phyloP scores from a whole-genome alignment of 2,329 filamentous ascomycete genomes.

The Blastomyces parvus region DNA sequence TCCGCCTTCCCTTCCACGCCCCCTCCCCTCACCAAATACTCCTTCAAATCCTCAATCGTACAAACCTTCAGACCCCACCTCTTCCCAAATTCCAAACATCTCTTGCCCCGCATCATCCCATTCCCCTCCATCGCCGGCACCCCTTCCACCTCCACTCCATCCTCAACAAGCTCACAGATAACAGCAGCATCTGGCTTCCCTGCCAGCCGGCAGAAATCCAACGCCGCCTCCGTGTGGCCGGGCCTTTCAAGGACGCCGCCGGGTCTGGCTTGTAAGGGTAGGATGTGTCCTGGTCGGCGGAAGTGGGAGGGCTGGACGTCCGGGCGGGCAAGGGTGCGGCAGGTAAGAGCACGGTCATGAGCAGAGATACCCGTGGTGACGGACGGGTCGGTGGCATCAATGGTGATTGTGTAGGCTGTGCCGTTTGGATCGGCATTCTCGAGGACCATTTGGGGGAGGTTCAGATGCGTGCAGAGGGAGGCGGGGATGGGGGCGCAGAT shows the following conservation, averaged over 20 bases:
- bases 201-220: slow-evolving; percentile 79
- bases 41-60: slow-evolving; percentile 84
- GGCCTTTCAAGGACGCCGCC: slow-evolving; percentile 71
- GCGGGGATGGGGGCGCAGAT: slow-evolving; percentile 79
- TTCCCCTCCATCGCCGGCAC: slow-evolving; percentile 53
- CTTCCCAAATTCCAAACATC: slow-evolving; percentile 76
- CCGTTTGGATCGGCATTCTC: slow-evolving; percentile 70
- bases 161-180: slow-evolving; percentile 86
- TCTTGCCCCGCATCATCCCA: slow-evolving; percentile 90
- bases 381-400: slow-evolving; percentile 64
- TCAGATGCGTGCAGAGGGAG: slow-evolving; percentile 57
- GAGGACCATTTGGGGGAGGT: slow-evolving; percentile 84
- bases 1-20: slow-evolving; percentile 46
- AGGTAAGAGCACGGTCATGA: slow-evolving; percentile 74
- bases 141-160: slow-evolving; percentile 63
- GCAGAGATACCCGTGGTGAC: slow-evolving; percentile 87
- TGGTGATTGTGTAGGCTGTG: slow-evolving; percentile 86
- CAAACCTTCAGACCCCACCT: slow-evolving; percentile 86
- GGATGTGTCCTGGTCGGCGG: slow-evolving; percentile 77
- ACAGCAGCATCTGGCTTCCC: slow-evolving; percentile 66
- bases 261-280: slow-evolving; percentile 67
- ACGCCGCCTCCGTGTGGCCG: slow-evolving; percentile 88
- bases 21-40: slow-evolving; percentile 57
- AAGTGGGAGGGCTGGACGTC: slow-evolving; percentile 51
- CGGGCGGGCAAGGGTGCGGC: slow-evolving; percentile 64